Evolutionary conservation across 441 rosid genomes (phyloP).

Genomic region (Biscutella laevigata): DNA sequence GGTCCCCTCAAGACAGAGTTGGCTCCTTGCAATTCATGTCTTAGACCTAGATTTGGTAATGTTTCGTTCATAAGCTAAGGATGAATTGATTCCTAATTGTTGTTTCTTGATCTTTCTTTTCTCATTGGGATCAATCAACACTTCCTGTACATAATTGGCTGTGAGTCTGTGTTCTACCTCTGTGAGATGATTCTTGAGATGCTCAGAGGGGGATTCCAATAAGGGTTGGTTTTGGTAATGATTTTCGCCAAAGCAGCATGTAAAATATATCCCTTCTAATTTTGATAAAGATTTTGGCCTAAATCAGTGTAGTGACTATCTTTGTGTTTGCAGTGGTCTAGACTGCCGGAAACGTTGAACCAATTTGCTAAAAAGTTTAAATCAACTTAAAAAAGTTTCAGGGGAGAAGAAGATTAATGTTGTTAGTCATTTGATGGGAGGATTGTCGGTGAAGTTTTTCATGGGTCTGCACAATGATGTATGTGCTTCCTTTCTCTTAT

Average conservation of each 20-base stretch:
- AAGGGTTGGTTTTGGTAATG: slow-evolving; percentile 96
- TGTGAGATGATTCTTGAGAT: slow-evolving; percentile 93
- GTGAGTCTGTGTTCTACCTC: slow-evolving; percentile 73
- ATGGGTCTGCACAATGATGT: slow-evolving; percentile 76
- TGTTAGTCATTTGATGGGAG: slow-evolving; percentile 96
- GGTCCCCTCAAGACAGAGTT: slow-evolving; percentile 86
- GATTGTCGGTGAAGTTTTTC: slow-evolving; percentile 86
- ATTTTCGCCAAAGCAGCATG: slow-evolving; percentile 97
- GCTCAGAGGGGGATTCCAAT: slow-evolving; percentile 89
- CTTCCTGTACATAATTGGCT: slow-evolving; percentile 58
- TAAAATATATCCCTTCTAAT: slow-evolving; percentile 18
- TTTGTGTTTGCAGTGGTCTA: slow-evolving; percentile 14
- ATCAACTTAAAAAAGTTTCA: slow-evolving; percentile 56
- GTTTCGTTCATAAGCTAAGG: background rate
- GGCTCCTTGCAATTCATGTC: slow-evolving; percentile 82
- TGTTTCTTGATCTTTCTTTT: background rate
- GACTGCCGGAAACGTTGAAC: slow-evolving; percentile 67
- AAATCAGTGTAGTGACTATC: background rate
- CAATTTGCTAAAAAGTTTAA: slow-evolving; percentile 59
- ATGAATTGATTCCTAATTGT: background rate
- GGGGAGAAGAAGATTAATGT: slow-evolving; percentile 88
- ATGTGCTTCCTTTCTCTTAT: slow-evolving; percentile 13
- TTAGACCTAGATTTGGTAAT: slow-evolving; percentile 93
- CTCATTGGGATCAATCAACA: background rate
- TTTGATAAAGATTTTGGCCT: background rate